phyloP scores from a whole-genome alignment of 2,329 filamentous ascomycete genomes.

The Stylonectria norvegica region DNA sequence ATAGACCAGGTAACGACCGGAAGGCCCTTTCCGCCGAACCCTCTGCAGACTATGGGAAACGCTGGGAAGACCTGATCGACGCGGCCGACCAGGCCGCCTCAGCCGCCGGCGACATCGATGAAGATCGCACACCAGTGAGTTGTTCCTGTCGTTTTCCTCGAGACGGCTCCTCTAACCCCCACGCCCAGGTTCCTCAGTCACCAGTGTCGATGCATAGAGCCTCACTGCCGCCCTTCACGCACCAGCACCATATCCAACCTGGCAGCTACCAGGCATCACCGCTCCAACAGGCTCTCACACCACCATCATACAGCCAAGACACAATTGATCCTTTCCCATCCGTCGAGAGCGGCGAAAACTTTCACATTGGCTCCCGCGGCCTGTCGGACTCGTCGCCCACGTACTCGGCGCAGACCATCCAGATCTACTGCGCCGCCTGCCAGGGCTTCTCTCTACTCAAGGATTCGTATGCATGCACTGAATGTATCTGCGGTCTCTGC shows the following conservation, averaged over 20 bases:
- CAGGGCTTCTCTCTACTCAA: conserved; percentile 71
- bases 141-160: not conserved
- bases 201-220: conserved; percentile 61
- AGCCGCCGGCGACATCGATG: conserved; percentile 85
- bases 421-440: conserved; percentile 92
- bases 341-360: conserved; percentile 76
- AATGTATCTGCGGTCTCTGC: conserved; percentile 93
- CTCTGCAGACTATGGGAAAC: conserved; percentile 74
- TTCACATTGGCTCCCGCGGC: conserved; percentile 65
- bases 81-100: conserved; percentile 72
- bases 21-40: conserved; percentile 88
- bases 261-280: conserved; percentile 83
- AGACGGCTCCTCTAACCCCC: conserved; percentile 21
- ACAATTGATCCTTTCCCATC: conserved; percentile 80
- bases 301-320: conserved; percentile 67
- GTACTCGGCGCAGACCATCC: conserved; percentile 70
- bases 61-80: conserved; percentile 96
- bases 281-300: conserved; percentile 84
- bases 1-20: conserved; percentile 65
- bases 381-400: conserved; percentile 68
- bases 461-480: conserved; percentile 89
- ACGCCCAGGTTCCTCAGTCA: conserved; percentile 57
- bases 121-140: conserved; percentile 84
- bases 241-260: conserved; percentile 58
- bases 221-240: conserved; percentile 58